Conservation (phyloP, 2,329 filamentous ascomycete genomes). For the Cordyceps cicadae region DNA sequence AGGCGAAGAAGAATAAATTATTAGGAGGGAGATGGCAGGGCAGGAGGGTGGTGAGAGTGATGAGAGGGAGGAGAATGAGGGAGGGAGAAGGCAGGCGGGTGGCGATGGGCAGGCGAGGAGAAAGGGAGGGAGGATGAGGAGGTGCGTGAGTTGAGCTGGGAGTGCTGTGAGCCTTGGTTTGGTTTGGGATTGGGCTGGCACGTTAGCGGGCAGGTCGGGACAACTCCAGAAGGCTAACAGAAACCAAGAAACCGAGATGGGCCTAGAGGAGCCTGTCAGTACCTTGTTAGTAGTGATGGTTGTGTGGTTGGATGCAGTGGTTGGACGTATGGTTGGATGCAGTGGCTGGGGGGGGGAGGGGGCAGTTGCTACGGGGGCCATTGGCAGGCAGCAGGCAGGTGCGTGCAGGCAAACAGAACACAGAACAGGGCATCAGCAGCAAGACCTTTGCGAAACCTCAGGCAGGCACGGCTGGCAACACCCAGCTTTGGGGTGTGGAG, state of each 20-base stretch:
- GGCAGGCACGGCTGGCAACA: background rate
- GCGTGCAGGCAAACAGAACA: background rate
- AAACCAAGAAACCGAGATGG: background rate
- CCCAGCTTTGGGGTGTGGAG: background rate
- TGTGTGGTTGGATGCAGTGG: background rate
- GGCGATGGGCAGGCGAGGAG: conserved; percentile 7
- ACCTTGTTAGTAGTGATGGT: background rate
- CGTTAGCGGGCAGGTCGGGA: background rate
- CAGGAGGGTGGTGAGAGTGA: conserved; percentile 11
- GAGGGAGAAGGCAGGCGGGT: conserved; percentile 8
- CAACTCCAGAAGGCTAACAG: background rate
- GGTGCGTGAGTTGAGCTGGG: background rate
- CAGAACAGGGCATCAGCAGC: background rate
- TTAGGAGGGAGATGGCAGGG: conserved; percentile 14
- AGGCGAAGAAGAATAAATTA: conserved; percentile 15
- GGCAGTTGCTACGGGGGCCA: no score
- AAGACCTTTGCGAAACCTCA: background rate
- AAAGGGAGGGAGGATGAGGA: background rate
- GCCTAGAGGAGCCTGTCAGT: background rate
- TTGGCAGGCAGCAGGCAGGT: background rate
- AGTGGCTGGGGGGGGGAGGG: background rate
- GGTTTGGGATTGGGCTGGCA: conserved; percentile 1
- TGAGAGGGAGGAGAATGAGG: conserved; percentile 12
- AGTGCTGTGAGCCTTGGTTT: background rate
- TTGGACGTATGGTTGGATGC: background rate